Percentiles rank a stretch among this genome's conserved stretches.
Conservation (phyloP, 2,329 filamentous ascomycete species). For the Colletotrichum siamense region DNA sequence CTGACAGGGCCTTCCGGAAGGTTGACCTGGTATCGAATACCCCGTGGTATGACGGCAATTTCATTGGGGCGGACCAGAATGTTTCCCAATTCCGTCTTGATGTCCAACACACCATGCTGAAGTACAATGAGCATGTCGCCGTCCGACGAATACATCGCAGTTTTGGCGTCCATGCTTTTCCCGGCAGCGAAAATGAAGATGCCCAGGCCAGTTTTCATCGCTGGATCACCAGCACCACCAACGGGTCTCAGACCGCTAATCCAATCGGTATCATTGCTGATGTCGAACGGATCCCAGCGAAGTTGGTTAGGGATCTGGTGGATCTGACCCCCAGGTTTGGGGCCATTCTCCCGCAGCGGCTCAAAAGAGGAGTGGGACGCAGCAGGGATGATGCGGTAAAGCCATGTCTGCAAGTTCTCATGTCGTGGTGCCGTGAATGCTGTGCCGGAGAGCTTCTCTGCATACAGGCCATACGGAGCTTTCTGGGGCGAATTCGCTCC, state of each 20-base stretch:
- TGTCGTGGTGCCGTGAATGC: constrained; percentile 64
- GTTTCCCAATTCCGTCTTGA: constrained; percentile 68
- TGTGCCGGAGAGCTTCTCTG: constrained; percentile 69
- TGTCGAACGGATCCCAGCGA: constrained; percentile 81
- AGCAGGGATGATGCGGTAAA: constrained; percentile 63
- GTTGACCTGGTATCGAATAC: constrained; percentile 65
- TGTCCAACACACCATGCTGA: constrained; percentile 67
- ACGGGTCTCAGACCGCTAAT: constrained; percentile 61
- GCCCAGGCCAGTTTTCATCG: constrained; percentile 70
- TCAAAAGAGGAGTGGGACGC: constrained; percentile 51
- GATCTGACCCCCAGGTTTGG: constrained; percentile 57
- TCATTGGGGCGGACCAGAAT: constrained; percentile 68
- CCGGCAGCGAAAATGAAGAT: constrained; percentile 74
- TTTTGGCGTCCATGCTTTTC: constrained; percentile 69
- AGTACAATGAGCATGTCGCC: constrained; percentile 72
- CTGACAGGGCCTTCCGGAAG: constrained; percentile 63
- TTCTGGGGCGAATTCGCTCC: constrained; percentile 76
- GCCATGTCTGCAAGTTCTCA: constrained; percentile 65
- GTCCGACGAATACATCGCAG: constrained; percentile 75
- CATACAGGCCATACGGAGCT: constrained; percentile 71
- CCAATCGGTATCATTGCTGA: constrained; percentile 49
- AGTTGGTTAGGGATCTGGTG: constrained; percentile 84
- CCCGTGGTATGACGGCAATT: constrained; percentile 68
- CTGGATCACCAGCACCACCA: constrained; percentile 74
- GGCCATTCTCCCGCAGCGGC: constrained; percentile 24